phyloP scores from a whole-genome alignment of 2,329 filamentous ascomycete species.

The Aspergillus proliferans region DNA sequence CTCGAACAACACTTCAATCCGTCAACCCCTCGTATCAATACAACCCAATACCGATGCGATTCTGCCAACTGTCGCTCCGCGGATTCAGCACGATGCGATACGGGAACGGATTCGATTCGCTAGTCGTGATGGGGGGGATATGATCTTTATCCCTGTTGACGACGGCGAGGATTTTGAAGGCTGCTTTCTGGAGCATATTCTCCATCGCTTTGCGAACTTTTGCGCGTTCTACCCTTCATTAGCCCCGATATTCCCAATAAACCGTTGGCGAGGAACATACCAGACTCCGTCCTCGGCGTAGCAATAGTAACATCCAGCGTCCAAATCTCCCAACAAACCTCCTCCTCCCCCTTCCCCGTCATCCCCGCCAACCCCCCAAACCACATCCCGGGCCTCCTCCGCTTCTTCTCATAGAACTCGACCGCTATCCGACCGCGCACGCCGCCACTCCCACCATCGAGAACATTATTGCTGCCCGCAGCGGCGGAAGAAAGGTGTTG shows the following conservation, averaged over 20 bases:
- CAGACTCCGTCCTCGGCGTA: slow-evolving; percentile 79
- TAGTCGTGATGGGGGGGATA: slow-evolving; percentile 92
- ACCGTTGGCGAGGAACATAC: slow-evolving; percentile 45
- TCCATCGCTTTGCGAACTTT: slow-evolving; percentile 91
- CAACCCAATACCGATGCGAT: slow-evolving; percentile 73
- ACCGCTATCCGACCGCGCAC: slow-evolving; percentile 74
- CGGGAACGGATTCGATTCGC: slow-evolving; percentile 86
- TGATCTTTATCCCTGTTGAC: slow-evolving; percentile 89
- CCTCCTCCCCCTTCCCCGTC: slow-evolving; percentile 88
- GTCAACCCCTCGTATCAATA: slow-evolving; percentile 43
- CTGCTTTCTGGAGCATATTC: slow-evolving; percentile 76
- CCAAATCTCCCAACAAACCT: slow-evolving; percentile 97
- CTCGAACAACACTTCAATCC: too few relatives aligned
- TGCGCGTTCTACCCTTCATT: slow-evolving; percentile 57
- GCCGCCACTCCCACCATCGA: slow-evolving; percentile 42
- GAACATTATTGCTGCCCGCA: slow-evolving; percentile 42
- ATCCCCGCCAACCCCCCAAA: slow-evolving; percentile 51
- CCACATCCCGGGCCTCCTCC: slow-evolving; percentile 70
- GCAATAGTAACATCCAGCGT: slow-evolving; percentile 88
- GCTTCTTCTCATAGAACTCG: slow-evolving; percentile 90
- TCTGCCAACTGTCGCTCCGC: slow-evolving; percentile 70
- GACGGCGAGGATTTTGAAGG: slow-evolving; percentile 81
- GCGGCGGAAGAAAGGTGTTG: slow-evolving; percentile 61
- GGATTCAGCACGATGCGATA: slow-evolving; percentile 89
- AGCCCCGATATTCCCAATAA: neutral